Percentiles rank a stretch among this genome's conserved stretches.
Conservation (phyloP, 306 rosid genomes). For the Geum urbanum region DNA sequence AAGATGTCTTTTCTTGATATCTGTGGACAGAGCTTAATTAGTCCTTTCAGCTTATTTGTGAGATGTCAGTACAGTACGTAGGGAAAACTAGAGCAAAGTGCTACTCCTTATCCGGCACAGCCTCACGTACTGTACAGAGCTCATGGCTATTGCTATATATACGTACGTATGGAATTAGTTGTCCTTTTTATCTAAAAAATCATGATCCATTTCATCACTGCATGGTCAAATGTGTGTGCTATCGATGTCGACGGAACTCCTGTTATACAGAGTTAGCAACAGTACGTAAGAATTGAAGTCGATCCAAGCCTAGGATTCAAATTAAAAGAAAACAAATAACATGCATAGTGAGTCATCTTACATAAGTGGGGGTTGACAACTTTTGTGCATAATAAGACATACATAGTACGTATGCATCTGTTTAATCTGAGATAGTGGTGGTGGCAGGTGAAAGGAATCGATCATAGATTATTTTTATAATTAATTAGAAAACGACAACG, state of each 20-base stretch:
- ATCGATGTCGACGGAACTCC: background rate
- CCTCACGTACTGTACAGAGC: background rate
- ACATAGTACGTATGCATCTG: background rate
- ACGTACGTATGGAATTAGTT: background rate
- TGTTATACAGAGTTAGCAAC: background rate
- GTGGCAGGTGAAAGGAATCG: background rate
- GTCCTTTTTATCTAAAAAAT: background rate
- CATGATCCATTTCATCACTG: background rate
- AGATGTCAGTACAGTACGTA: conserved; percentile 1
- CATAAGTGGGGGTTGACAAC: background rate
- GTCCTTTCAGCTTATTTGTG: background rate
- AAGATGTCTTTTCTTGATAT: conserved; percentile 19
- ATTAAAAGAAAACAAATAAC: background rate
- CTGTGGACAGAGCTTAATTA: background rate
- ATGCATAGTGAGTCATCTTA: background rate
- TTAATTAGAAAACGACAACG: background rate
- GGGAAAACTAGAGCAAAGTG: background rate
- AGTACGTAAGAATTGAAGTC: background rate
- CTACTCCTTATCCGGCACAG: conserved; percentile 11
- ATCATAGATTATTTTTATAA: background rate
- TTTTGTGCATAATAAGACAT: background rate
- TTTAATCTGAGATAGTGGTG: background rate
- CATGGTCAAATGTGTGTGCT: background rate
- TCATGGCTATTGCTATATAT: background rate
- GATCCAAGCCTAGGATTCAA: background rate